These are phyloP conservation scores for Pholiota molesta DNA, from an alignment of 768 basidiomycete species.

Conservation along the genomic window DNA sequence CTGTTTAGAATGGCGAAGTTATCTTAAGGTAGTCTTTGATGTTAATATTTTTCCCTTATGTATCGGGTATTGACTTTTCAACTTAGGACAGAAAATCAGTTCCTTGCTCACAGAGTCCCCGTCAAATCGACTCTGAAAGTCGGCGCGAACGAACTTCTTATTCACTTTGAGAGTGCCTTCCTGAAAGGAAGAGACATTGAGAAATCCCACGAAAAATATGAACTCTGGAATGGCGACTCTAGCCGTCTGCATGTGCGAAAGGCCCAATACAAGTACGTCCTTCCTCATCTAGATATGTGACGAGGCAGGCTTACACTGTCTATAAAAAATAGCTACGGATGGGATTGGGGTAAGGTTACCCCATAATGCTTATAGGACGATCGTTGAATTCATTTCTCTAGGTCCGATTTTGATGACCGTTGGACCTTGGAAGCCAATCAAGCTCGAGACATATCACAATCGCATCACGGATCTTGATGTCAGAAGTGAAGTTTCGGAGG, in stretches of 20 bases:
- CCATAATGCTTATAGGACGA: neutral
- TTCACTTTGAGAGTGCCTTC: constrained; percentile 79
- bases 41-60: constrained; percentile 2
- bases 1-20: constrained; percentile 66
- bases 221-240: constrained; percentile 90
- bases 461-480: constrained; percentile 71
- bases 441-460: constrained; percentile 65
- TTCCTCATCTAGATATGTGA: neutral
- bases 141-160: constrained; percentile 66
- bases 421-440: constrained; percentile 87
- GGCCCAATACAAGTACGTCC: constrained; percentile 83
- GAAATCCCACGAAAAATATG: constrained; percentile 58
- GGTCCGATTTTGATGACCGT: constrained; percentile 85
- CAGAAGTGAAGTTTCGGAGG: constrained; percentile 57
- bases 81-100: constrained; percentile 78
- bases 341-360: constrained; percentile 76
- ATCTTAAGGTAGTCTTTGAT: constrained; percentile 57
- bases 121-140: constrained; percentile 55
- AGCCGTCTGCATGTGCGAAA: constrained; percentile 91
- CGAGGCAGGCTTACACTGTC: constrained; percentile 1
- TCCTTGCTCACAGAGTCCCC: constrained; percentile 68
- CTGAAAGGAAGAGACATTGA: constrained; percentile 79
- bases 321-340: constrained; percentile 65
- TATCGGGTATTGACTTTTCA: neutral
- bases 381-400: constrained; percentile 24